Percentiles rank a stretch among this genome's conserved stretches.
Evolutionary conservation across 2,329 filamentous ascomycete species (phyloP).

Genomic region (Fusarium anthophilum): DNA sequence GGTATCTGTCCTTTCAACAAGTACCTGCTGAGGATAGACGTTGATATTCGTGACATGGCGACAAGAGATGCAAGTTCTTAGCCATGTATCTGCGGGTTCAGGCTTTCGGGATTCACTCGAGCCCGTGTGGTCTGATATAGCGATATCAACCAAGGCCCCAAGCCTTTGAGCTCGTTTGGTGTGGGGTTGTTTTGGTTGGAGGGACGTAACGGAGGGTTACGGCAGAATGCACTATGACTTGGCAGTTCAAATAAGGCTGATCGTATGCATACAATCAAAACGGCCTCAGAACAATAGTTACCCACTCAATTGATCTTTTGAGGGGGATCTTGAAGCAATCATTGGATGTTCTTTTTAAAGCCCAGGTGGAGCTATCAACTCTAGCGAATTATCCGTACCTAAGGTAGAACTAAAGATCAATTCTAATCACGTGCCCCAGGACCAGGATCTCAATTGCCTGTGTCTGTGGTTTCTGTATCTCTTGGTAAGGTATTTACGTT

Average conservation of each 20-base stretch:
- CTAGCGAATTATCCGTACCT: too few species aligned
- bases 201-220: background rate
- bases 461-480: background rate
- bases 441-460: background rate
- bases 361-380: slow-evolving; percentile 15
- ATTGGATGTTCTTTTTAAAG: slow-evolving; percentile 14
- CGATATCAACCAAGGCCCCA: background rate
- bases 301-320: background rate
- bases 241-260: background rate
- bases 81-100: background rate
- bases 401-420: background rate
- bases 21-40: slow-evolving; percentile 58
- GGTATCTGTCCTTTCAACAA: slow-evolving; percentile 58
- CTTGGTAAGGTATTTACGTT: background rate
- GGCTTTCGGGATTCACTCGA: background rate
- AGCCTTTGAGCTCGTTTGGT: background rate
- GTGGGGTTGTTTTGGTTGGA: slow-evolving; percentile 1
- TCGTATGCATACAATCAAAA: background rate
- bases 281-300: background rate
- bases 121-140: background rate
- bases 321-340: background rate
- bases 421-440: slow-evolving; percentile 4
- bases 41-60: slow-evolving; percentile 56
- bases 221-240: slow-evolving; percentile 2
- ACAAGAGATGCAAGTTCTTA: background rate